Conservation (phyloP, 345 rosid genomes). For the Bruguiera gymnorhiza region DNA sequence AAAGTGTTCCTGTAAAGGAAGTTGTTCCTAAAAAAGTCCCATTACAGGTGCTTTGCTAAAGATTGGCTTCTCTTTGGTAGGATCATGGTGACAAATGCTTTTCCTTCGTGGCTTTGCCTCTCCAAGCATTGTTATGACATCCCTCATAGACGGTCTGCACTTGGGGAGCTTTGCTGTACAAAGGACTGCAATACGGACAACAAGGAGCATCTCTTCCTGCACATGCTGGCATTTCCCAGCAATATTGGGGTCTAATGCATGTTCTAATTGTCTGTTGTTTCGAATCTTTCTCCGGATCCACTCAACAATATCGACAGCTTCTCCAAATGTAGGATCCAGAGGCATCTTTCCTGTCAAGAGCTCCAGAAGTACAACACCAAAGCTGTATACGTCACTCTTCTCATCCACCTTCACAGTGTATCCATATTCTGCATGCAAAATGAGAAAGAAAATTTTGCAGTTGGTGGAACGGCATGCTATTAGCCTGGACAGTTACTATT, state of each 20-base stretch:
- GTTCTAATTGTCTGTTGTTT: conserved; percentile 47
- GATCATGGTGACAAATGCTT: conserved; percentile 51
- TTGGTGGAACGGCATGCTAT: too few relatives aligned
- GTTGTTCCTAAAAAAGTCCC: conserved; percentile 45
- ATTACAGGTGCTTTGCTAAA: conserved; percentile 58
- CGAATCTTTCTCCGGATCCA: conserved; percentile 58
- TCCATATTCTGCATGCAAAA: conserved; percentile 60
- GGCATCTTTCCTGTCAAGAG: conserved; percentile 80
- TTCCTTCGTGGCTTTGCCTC: conserved; percentile 93
- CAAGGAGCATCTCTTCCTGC: conserved; percentile 88
- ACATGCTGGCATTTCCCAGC: conserved; percentile 76
- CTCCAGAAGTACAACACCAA: conserved; percentile 77
- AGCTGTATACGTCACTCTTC: conserved; percentile 85
- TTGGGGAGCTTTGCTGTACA: conserved; percentile 85
- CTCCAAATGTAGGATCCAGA: conserved; percentile 72
- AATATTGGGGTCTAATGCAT: conserved; percentile 60
- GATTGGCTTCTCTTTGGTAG: conserved; percentile 48
- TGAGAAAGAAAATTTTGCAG: not conserved
- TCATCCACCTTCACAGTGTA: conserved; percentile 80
- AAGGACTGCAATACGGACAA: conserved; percentile 69
- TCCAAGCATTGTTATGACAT: conserved; percentile 75
- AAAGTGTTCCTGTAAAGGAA: conserved; percentile 35
- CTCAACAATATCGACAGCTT: conserved; percentile 60
- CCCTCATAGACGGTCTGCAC: conserved; percentile 90
- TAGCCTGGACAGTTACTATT: too few relatives aligned